phyloP scores from a whole-genome alignment of 139 green algal species.

The Volvox reticuliferus region DNA sequence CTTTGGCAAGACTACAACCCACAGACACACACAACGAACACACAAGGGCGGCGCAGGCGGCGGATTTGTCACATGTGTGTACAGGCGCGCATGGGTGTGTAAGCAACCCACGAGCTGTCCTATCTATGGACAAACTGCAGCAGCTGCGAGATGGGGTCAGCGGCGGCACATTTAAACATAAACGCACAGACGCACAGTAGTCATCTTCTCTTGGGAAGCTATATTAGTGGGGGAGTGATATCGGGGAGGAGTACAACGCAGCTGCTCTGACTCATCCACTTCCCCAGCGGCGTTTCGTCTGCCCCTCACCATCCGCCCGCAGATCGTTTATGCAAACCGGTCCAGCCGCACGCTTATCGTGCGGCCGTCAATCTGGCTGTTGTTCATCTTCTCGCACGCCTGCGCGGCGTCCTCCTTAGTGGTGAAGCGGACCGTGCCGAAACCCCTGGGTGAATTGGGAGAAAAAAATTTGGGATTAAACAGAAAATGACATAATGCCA shows the following conservation, averaged over 20 bases:
- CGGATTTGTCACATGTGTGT: constrained; percentile 5
- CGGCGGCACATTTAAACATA: background rate
- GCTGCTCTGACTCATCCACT: too few species aligned
- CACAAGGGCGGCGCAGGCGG: too few species aligned
- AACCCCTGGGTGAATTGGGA: constrained; percentile 72
- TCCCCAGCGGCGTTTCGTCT: background rate
- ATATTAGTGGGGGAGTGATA: background rate
- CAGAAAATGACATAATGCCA: too few species aligned
- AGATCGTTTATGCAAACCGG: constrained; percentile 72
- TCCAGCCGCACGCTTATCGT: constrained; percentile 89
- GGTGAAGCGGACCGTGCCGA: constrained; percentile 88
- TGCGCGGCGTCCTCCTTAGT: constrained; percentile 74
- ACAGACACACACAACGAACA: too few species aligned
- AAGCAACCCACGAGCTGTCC: background rate
- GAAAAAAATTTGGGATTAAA: too few species aligned
- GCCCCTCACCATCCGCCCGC: background rate
- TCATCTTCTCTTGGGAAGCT: constrained; percentile 16
- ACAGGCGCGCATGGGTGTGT: constrained; percentile 3
- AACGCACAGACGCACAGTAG: background rate
- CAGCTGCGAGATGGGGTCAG: background rate
- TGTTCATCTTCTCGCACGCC: constrained; percentile 85
- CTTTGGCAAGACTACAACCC: too few species aligned
- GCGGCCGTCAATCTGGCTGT: constrained; percentile 84
- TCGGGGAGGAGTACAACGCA: background rate
- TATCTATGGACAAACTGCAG: constrained; percentile 40